phyloP scores from a whole-genome alignment of 164 flowering plant genomes.

The Amborella trichopoda region DNA sequence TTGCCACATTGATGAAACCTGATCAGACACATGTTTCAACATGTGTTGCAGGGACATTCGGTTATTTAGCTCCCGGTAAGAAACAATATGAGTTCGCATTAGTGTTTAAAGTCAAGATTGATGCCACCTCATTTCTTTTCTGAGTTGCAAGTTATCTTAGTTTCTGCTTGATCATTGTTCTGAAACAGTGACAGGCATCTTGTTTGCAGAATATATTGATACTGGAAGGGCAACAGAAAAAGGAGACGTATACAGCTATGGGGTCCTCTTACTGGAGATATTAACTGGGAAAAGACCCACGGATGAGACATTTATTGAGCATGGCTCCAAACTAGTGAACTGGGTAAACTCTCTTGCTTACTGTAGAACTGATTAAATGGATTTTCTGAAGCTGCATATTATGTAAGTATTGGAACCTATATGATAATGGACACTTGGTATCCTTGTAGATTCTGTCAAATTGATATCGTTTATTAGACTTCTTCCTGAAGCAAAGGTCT shows the following conservation, averaged over 20 bases:
- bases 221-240: slow-evolving; percentile 87
- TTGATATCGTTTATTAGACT: too few species aligned
- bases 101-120: not conserved
- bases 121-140: not conserved
- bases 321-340: slow-evolving; percentile 81
- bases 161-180: not conserved
- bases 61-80: slow-evolving; percentile 95
- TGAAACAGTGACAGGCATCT: too few species aligned
- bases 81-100: not conserved
- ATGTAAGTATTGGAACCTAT: too few species aligned
- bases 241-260: slow-evolving; percentile 96
- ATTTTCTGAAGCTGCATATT: too few species aligned
- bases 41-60: slow-evolving; percentile 88
- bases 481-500: too few species aligned
- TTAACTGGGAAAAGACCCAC: slow-evolving; percentile 81
- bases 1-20: slow-evolving; percentile 87
- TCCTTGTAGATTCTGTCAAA: too few species aligned
- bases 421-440: too few species aligned
- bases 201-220: slow-evolving; percentile 73
- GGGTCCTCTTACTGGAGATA: slow-evolving; percentile 84
- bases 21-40: slow-evolving; percentile 94
- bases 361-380: too few species aligned
- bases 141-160: not conserved
- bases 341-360: slow-evolving; percentile 43
- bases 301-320: slow-evolving; percentile 72